These are phyloP conservation scores for Fusarium zealandicum DNA, from an alignment of 2,329 filamentous ascomycete genomes.

Conservation along the genomic window DNA sequence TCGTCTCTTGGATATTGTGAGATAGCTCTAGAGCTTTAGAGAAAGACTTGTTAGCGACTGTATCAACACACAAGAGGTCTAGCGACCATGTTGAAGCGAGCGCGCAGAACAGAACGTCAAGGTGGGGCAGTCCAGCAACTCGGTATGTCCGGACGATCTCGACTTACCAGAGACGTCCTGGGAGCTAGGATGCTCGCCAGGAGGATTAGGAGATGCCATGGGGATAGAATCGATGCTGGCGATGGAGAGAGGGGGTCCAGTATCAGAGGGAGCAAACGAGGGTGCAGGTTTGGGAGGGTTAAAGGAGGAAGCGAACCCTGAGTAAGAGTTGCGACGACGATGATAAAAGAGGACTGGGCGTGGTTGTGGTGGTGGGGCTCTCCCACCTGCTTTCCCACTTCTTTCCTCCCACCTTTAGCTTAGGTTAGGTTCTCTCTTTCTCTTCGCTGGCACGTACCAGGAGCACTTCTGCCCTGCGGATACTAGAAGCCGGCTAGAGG, in stretches of 20 bases:
- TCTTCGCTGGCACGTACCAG: constrained; percentile 15
- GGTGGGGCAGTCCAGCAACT: constrained; percentile 38
- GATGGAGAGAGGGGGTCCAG: constrained; percentile 17
- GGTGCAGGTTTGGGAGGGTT: constrained; percentile 26
- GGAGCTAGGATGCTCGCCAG: constrained; percentile 28
- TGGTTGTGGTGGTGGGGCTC: constrained; percentile 39
- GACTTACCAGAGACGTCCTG: constrained; percentile 38
- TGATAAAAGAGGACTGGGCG: constrained; percentile 37
- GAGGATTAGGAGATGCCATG: constrained; percentile 34
- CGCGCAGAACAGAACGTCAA: constrained; percentile 23
- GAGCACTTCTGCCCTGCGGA: constrained; percentile 3
- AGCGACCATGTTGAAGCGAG: constrained; percentile 13
- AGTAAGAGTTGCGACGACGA: constrained; percentile 38
- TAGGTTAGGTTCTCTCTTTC: constrained; percentile 10
- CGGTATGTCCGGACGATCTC: constrained; percentile 38
- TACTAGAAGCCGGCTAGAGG: constrained; percentile 33
- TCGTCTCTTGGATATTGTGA: constrained; percentile 13
- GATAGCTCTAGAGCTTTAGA: constrained; percentile 20
- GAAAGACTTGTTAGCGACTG: constrained; percentile 32
- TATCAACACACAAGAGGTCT: constrained; percentile 7
- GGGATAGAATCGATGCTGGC: constrained; percentile 16
- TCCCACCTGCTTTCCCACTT: constrained; percentile 21
- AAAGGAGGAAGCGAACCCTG: constrained; percentile 33
- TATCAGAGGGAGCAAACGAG: constrained; percentile 20
- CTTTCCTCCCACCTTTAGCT: constrained; percentile 5